phyloP scores from a whole-genome alignment of 2,329 filamentous ascomycete genomes.

The Fusarium torreyae region DNA sequence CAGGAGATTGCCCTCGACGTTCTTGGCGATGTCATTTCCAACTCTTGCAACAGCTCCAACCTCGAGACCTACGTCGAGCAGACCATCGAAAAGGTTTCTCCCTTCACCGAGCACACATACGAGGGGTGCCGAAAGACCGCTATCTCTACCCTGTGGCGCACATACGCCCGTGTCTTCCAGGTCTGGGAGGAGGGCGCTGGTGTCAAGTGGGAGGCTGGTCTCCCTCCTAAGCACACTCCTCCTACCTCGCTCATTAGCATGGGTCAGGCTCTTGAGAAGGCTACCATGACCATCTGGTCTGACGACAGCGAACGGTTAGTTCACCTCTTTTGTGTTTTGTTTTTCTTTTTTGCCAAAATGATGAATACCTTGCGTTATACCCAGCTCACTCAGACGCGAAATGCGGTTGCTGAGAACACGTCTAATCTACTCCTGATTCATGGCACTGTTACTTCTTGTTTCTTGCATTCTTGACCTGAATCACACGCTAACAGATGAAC shows the following conservation, averaged over 20 bases:
- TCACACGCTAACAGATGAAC: slow-evolving; percentile 59
- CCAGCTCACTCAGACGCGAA: slow-evolving; percentile 99
- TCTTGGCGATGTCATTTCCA: slow-evolving; percentile 90
- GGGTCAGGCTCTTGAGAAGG: slow-evolving; percentile 86
- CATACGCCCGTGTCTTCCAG: slow-evolving; percentile 91
- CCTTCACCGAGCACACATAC: slow-evolving; percentile 88
- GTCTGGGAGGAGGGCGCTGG: slow-evolving; percentile 82
- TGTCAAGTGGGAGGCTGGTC: slow-evolving; percentile 89
- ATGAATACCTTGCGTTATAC: slow-evolving; percentile 95
- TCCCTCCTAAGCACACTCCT: slow-evolving; percentile 86
- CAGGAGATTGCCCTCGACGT: slow-evolving; percentile 98
- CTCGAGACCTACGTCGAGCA: slow-evolving; percentile 88
- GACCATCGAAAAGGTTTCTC: slow-evolving; percentile 85
- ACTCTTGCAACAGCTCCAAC: slow-evolving; percentile 83
- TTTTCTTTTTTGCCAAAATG: slow-evolving; percentile 65
- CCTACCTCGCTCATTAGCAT: slow-evolving; percentile 86
- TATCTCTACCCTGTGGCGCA: slow-evolving; percentile 91
- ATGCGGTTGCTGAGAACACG: slow-evolving; percentile 91
- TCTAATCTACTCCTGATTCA: slow-evolving; percentile 60
- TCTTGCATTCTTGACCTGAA: slow-evolving; percentile 37
- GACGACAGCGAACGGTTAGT: slow-evolving; percentile 96
- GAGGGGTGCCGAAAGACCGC: slow-evolving; percentile 95
- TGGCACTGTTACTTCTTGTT: slow-evolving; percentile 47
- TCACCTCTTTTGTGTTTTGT: slow-evolving; percentile 27
- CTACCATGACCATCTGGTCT: slow-evolving; percentile 87